Evolutionary conservation across 139 green algal genomes (phyloP), one percentile per base, ranked within the genome.

Genomic region (Spirogloea muscicola): DNA sequence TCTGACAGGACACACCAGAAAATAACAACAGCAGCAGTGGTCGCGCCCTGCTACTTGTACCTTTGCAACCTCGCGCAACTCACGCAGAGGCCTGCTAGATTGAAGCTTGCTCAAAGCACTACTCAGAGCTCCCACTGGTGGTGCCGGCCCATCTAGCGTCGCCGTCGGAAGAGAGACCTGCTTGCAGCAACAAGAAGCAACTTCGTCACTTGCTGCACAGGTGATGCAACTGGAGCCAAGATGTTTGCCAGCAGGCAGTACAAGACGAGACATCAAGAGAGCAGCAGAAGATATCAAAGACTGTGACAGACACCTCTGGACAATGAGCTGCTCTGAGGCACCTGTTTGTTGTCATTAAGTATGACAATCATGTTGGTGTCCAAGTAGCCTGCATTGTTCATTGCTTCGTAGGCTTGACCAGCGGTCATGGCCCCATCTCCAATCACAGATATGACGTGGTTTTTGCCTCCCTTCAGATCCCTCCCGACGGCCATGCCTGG

Each of bases 351-450:
- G 85, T 99, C 94, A 73, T 99, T 99, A 25, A 99, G 86, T 40
- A 99, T 93, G 63, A 99, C 91, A 75, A 99, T 96, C 94, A 99
- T 98, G 84, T 99, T 99, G 64, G 89, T 96, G 86, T 99, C 94
- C 70, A 98, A 80, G 85, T 97, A 99, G 34, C 94, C 94, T 13
- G 94, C 94, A 74, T 98, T 94, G 88, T 99, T 99, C 93, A 99
- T 97, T 33, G 94, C 94, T 86, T 99, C 94, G 38, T 99, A 99
- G 0, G 94, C 92, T 92, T 97, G 97, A 58, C 94, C 94, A 6
- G 93, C 94, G 0, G 94, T 99, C 79, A 99, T 98, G n/a, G 73
- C 93, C 1, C 94, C 94, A 65, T 99, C 94, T 4, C 94, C 94
- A 74, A 99, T 99, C 18, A 99, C 87, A 0, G 91, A 84, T 18